These are phyloP conservation scores for Colletotrichum scovillei DNA, from an alignment of 2,329 filamentous ascomycete genomes.

Conservation along the genomic window DNA sequence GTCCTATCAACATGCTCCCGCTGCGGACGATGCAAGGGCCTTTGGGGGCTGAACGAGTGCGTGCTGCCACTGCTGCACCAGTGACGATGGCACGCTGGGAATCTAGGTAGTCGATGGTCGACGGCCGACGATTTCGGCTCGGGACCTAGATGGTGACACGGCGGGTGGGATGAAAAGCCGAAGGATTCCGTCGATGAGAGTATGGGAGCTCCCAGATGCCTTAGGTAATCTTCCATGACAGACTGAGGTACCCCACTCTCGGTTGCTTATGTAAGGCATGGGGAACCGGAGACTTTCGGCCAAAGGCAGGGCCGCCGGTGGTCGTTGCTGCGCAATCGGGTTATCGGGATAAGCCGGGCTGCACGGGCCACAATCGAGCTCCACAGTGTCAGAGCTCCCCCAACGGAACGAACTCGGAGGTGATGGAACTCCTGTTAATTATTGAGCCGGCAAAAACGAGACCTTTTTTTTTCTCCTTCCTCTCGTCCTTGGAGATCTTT, in stretches of 20 bases:
- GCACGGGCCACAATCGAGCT: slow-evolving; percentile 7
- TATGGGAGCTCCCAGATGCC: neutral
- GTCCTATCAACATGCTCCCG: slow-evolving; percentile 17
- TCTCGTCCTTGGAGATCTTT: neutral
- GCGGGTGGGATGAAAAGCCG: neutral
- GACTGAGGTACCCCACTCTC: neutral
- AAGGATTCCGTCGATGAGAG: neutral
- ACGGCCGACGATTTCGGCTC: neutral
- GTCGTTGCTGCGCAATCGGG: slow-evolving; percentile 12
- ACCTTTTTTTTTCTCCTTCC: slow-evolving; percentile 13
- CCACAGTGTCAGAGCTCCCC: slow-evolving; percentile 24
- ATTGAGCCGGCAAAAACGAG: slow-evolving; percentile 16
- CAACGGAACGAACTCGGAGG: slow-evolving; percentile 28
- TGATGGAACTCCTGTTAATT: slow-evolving; percentile 8
- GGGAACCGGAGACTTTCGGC: neutral
- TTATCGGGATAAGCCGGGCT: slow-evolving; percentile 31
- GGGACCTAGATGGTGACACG: neutral
- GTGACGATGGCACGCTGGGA: neutral
- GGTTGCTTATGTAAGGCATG: neutral
- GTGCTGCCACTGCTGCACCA: neutral
- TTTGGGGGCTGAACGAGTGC: slow-evolving; percentile 9
- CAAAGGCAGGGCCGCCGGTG: neutral
- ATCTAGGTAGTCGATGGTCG: neutral
- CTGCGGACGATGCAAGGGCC: slow-evolving; percentile 19
- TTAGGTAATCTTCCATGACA: neutral